These are phyloP conservation scores for Musa beccarii DNA, from an alignment of 176 grass and related monocot genomes.

Conservation along the genomic window DNA sequence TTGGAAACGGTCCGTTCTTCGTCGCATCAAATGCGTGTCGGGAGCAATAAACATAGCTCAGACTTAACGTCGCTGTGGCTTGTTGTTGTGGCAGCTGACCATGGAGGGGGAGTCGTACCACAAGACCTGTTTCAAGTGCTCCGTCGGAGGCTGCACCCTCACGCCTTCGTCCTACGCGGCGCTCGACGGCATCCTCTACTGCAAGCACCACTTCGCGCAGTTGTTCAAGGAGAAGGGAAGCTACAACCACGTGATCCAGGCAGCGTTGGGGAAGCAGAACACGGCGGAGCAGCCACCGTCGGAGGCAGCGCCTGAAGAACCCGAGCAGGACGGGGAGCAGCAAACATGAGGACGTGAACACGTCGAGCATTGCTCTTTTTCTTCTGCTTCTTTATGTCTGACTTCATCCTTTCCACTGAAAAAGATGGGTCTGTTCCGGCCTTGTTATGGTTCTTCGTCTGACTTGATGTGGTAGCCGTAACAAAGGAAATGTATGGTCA, in stretches of 20 bases:
- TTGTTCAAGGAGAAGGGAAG: conserved; percentile 97
- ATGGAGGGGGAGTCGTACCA: conserved; percentile 80
- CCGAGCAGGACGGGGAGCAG: background rate
- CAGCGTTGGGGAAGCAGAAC: conserved; percentile 36
- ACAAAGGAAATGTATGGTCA: no score
- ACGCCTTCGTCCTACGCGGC: conserved; percentile 76
- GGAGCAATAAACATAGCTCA: background rate
- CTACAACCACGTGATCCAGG: conserved; percentile 72
- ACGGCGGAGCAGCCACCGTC: conserved; percentile 16
- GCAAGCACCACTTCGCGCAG: conserved; percentile 86
- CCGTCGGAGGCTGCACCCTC: conserved; percentile 70
- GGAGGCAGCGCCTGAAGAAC: background rate
- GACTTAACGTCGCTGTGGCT: background rate
- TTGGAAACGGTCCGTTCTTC: conserved; percentile 57
- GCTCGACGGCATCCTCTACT: conserved; percentile 82
- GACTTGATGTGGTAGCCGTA: no score
- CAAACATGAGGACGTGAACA: background rate
- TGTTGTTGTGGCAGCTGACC: conserved; percentile 42
- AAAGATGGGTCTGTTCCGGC: no score
- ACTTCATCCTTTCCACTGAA: no score
- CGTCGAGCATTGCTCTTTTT: no score
- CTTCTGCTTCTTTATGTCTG: no score
- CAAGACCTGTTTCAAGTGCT: conserved; percentile 95
- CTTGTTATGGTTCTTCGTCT: no score
- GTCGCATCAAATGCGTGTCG: background rate